Evolutionary conservation across 2,329 filamentous ascomycete species (phyloP).

Genomic region (Incumbomyces lentus): DNA sequence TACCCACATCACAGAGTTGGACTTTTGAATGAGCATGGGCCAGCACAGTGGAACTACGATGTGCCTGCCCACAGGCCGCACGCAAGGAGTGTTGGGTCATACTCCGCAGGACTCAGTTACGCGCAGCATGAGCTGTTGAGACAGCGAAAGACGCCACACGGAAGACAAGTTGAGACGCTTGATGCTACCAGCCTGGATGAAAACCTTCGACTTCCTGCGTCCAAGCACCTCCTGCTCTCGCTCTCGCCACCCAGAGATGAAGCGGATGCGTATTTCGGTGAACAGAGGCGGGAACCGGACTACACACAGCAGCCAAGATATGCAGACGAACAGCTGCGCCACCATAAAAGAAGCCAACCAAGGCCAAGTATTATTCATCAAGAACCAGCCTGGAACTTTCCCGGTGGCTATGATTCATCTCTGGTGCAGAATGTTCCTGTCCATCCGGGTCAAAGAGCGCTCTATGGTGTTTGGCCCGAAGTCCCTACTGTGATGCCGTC

Average conservation of each 20-base stretch:
- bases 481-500: conserved; percentile 51
- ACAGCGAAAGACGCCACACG: conserved; percentile 83
- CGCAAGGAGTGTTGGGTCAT: conserved; percentile 1
- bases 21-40: background rate
- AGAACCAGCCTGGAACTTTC: conserved; percentile 20
- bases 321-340: background rate
- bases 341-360: background rate
- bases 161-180: conserved; percentile 84
- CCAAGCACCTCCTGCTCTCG: conserved; percentile 74
- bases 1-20: background rate
- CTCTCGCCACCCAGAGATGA: conserved; percentile 33
- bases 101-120: conserved; percentile 15
- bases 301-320: background rate
- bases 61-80: background rate
- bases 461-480: conserved; percentile 38
- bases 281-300: conserved; percentile 23
- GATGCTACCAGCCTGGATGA: conserved; percentile 71
- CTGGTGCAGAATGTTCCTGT: conserved; percentile 46
- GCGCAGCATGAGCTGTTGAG: conserved; percentile 55
- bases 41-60: background rate
- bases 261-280: conserved; percentile 4
- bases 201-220: conserved; percentile 60
- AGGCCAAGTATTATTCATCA: background rate
- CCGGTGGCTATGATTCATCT: conserved; percentile 48
- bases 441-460: conserved; percentile 29